Conservation (phyloP, 148 eudicot genomes). For the Pouteria glomerata region DNA sequence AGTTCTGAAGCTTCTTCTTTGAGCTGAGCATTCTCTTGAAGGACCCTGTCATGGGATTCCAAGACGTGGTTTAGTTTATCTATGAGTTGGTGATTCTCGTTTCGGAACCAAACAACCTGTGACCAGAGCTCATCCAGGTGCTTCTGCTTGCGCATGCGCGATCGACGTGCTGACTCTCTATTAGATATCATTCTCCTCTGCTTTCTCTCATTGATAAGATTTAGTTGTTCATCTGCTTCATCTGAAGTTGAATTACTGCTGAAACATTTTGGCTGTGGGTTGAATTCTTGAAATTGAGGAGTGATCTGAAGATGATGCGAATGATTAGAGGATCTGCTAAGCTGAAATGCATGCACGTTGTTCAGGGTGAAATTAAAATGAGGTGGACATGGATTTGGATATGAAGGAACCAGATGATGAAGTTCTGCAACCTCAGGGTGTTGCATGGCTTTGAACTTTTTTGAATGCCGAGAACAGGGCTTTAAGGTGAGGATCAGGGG, state of each 20-base stretch:
- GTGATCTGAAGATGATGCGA: conserved; percentile 40
- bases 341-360: conserved; percentile 25
- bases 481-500: conserved; percentile 4
- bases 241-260: conserved; percentile 83
- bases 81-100: conserved; percentile 67
- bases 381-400: conserved; percentile 38
- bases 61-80: conserved; percentile 55
- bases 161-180: conserved; percentile 87
- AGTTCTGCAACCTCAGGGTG: conserved; percentile 42
- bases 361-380: conserved; percentile 25
- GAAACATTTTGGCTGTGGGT: conserved; percentile 38
- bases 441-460: conserved; percentile 48
- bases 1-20: conserved; percentile 66
- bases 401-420: conserved; percentile 47
- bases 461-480: background rate
- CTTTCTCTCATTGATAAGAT: conserved; percentile 72
- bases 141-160: conserved; percentile 90
- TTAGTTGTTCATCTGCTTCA: conserved; percentile 75
- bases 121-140: conserved; percentile 86
- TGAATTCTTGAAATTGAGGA: conserved; percentile 44
- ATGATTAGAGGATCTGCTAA: conserved; percentile 35
- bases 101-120: conserved; percentile 64
- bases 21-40: conserved; percentile 68
- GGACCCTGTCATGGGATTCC: conserved; percentile 50
- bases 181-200: conserved; percentile 96